These are phyloP conservation scores for Ramichloridium luteum DNA, from an alignment of 2,329 filamentous ascomycete species.

Conservation along the genomic window DNA sequence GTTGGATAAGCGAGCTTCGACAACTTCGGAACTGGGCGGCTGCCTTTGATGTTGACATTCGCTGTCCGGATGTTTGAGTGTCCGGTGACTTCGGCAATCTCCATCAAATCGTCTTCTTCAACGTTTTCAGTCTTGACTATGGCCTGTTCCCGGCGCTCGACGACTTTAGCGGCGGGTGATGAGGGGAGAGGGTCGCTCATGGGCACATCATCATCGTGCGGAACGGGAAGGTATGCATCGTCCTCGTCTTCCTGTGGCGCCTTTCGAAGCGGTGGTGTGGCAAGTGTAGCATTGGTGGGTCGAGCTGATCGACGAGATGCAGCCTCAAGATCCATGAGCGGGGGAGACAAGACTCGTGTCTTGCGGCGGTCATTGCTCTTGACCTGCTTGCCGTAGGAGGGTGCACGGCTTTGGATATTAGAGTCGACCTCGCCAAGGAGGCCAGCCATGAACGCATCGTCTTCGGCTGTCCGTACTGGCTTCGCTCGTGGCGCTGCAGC, in stretches of 20 bases:
- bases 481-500: conserved; percentile 61
- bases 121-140: conserved; percentile 54
- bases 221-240: conserved; percentile 40
- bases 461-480: conserved; percentile 48
- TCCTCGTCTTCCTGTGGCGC: conserved; percentile 34
- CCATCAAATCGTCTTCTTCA: conserved; percentile 64
- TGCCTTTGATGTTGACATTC: conserved; percentile 76
- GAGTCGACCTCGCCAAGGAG: conserved; percentile 80
- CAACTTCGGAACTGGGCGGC: conserved; percentile 60
- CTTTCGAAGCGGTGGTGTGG: conserved; percentile 8
- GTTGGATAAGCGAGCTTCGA: conserved; percentile 57
- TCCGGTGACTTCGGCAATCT: conserved; percentile 65
- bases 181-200: conserved; percentile 69
- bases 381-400: conserved; percentile 47
- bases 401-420: conserved; percentile 49
- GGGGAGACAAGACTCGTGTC: conserved; percentile 67
- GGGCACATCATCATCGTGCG: conserved; percentile 53
- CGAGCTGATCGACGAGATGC: conserved; percentile 5
- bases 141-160: conserved; percentile 41
- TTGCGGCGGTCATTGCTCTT: conserved; percentile 68
- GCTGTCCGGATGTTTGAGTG: conserved; percentile 48
- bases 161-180: conserved; percentile 49
- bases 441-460: conserved; percentile 74
- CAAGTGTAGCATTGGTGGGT: conserved; percentile 7
- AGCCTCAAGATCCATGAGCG: conserved; percentile 40